Percentiles rank a stretch among this genome's conserved stretches.
Conservation (phyloP, 2,329 filamentous ascomycete genomes). For the Fusarium duplospermum region DNA sequence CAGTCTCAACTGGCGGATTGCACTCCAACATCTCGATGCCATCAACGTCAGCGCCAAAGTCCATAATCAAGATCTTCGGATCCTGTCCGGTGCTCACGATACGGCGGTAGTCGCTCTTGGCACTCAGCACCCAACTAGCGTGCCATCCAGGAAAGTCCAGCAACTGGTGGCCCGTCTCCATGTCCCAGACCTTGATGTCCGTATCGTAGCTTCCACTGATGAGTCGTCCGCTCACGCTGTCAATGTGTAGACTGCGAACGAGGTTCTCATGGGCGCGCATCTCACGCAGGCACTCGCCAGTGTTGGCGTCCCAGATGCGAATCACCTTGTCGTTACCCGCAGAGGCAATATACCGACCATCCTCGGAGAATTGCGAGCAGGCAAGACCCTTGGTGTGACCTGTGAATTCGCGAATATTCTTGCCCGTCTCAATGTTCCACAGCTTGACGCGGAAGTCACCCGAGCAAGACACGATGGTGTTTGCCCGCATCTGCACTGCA, state of each 20-base stretch:
- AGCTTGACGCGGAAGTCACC: slow-evolving; percentile 94
- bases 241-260: slow-evolving; percentile 90
- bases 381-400: slow-evolving; percentile 94
- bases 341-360: slow-evolving; percentile 91
- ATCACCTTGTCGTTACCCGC: slow-evolving; percentile 97
- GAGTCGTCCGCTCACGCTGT: slow-evolving; percentile 85
- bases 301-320: slow-evolving; percentile 95
- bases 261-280: slow-evolving; percentile 87
- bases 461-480: slow-evolving; percentile 91
- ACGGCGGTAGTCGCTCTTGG: slow-evolving; percentile 93
- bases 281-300: slow-evolving; percentile 83
- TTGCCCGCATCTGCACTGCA: slow-evolving; percentile 92
- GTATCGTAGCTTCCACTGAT: slow-evolving; percentile 95
- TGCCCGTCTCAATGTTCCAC: slow-evolving; percentile 92
- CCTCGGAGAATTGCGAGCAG: slow-evolving; percentile 95
- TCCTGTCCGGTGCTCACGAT: slow-evolving; percentile 97
- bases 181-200: slow-evolving; percentile 94
- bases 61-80: slow-evolving; percentile 90
- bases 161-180: slow-evolving; percentile 80
- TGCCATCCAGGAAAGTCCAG: slow-evolving; percentile 96
- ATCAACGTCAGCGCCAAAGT: slow-evolving; percentile 78
- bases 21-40: slow-evolving; percentile 71
- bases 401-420: slow-evolving; percentile 88
- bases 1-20: slow-evolving; percentile 21
- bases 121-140: slow-evolving; percentile 94